Evolutionary conservation across 768 basidiomycete species (phyloP).

Genomic region (Tricholoma furcatifolium): DNA sequence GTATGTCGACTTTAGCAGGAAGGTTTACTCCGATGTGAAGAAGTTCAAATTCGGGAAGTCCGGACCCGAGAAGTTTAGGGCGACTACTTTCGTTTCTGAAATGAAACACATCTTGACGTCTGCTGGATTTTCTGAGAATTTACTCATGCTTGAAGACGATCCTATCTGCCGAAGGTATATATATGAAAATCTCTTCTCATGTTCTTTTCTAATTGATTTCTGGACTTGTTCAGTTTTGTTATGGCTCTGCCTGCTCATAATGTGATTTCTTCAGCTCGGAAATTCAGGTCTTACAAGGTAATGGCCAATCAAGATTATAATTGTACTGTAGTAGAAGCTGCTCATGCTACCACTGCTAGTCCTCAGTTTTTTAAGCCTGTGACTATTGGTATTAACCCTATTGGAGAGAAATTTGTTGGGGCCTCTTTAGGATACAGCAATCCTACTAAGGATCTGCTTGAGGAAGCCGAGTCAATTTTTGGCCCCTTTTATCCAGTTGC

Average conservation of each 20-base stretch:
- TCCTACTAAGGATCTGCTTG: neutral
- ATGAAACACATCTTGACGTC: neutral
- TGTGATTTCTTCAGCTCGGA: neutral
- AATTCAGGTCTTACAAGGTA: too few species aligned
- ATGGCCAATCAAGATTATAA: too few species aligned
- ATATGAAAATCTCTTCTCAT: neutral
- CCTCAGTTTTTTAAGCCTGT: too few species aligned
- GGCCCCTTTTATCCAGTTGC: neutral
- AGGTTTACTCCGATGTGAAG: too few species aligned
- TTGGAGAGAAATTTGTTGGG: neutral
- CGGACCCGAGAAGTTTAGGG: neutral
- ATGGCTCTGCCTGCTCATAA: neutral
- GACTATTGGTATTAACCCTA: neutral
- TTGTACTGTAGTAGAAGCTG: too few species aligned
- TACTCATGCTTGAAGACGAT: neutral
- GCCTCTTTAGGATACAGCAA: neutral
- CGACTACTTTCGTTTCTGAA: too few species aligned
- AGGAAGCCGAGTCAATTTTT: conserved; percentile 1
- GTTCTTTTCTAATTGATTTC: neutral
- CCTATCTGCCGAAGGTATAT: too few species aligned
- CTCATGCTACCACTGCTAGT: too few species aligned
- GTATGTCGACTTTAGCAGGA: too few species aligned
- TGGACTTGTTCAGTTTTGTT: neutral
- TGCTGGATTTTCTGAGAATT: neutral
- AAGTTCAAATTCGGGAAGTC: too few species aligned